Base-by-base conservation (phyloP, 1,284 basidiomycete species). In the Erythrobasidium hasegawianum region DNA sequence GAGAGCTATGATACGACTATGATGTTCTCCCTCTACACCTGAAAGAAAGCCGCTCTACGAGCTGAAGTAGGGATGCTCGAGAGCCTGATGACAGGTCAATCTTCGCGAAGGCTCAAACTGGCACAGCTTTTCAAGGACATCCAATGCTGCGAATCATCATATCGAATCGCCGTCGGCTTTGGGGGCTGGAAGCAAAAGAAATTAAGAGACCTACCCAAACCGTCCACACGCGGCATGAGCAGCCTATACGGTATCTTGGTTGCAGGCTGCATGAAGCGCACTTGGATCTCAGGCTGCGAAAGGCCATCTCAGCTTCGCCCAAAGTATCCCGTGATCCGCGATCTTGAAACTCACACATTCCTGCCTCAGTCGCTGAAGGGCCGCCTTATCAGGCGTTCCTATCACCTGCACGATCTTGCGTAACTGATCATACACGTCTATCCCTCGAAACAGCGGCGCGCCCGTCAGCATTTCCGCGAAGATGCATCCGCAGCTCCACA, bases 401-500 rank as follows among this genome's bases (percentile, higher is more conserved):
- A 98, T 86, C 67, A 98, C 90, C 73, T 94, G 86, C 85, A 99
- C 90, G 76, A 99, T 99, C 76, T 97, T 94, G 59, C 95, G 83
- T 13, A 99, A 82, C 77, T 99, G 96, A 78, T 99, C 96, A 73
- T 93, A 89, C 76, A 97, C 97, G 78, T 99, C 96, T 69, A 95
- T 83, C 20, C 96, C 96, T 71, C 96, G 85, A 84, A 99, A 98
- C 45, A 99, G 83, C 14, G 96, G 96, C 16, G 95, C 88, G 1
- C 96, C 96, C 26, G 91, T 89, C 71, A 99, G 98, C 83, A 84
- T 84, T 72, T 97, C 93, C 16, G 95, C 95, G 78, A 98, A 96
- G 76, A 99, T 99, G 76, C 96, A 98, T 7, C 96, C 96, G 65
- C 94, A 96, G 7, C 90, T 95, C 96, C 96, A 99, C 70, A 98